Evolutionary conservation across 2,329 filamentous ascomycete genomes (phyloP).

Genomic region (Aspergillus calidoustus): DNA sequence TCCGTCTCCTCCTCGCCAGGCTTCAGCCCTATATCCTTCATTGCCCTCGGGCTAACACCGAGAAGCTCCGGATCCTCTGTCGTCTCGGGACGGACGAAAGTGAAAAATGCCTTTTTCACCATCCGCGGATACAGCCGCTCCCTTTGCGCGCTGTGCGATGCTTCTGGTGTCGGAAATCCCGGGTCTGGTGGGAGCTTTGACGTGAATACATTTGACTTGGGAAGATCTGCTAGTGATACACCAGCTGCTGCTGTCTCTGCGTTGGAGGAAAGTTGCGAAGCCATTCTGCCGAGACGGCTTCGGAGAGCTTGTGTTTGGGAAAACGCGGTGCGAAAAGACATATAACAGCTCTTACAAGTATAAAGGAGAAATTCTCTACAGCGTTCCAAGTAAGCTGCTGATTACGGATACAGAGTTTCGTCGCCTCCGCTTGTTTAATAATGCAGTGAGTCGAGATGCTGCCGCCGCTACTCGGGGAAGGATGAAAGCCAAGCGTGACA

Average conservation of each 20-base stretch:
- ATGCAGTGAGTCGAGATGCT: constrained; percentile 13
- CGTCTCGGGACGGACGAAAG: constrained; percentile 82
- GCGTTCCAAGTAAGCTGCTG: background rate
- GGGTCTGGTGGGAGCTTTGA: constrained; percentile 74
- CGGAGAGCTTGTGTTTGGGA: constrained; percentile 23
- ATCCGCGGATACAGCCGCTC: constrained; percentile 76
- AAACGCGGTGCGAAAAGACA: constrained; percentile 29
- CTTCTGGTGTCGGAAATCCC: constrained; percentile 76
- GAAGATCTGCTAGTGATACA: constrained; percentile 55
- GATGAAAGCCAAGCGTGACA: constrained; percentile 6
- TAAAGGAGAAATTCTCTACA: background rate
- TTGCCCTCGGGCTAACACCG: constrained; percentile 75
- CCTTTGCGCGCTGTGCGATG: constrained; percentile 80
- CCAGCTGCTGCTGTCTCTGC: constrained; percentile 27
- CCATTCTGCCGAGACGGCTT: constrained; percentile 51
- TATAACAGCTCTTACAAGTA: constrained; percentile 21
- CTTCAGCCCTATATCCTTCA: constrained; percentile 79
- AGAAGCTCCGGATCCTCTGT: constrained; percentile 77
- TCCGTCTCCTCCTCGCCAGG: constrained; percentile 69
- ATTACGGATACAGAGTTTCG: constrained; percentile 1
- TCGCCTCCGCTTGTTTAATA: constrained; percentile 6
- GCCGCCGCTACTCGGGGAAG: background rate
- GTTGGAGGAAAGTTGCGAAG: constrained; percentile 47
- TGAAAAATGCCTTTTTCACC: constrained; percentile 85
- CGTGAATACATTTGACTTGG: constrained; percentile 69